Evolutionary conservation across 805 yeast genomes (phyloP), one percentile per base, ranked within the genome.

Genomic region (Saturnispora quitensis): DNA sequence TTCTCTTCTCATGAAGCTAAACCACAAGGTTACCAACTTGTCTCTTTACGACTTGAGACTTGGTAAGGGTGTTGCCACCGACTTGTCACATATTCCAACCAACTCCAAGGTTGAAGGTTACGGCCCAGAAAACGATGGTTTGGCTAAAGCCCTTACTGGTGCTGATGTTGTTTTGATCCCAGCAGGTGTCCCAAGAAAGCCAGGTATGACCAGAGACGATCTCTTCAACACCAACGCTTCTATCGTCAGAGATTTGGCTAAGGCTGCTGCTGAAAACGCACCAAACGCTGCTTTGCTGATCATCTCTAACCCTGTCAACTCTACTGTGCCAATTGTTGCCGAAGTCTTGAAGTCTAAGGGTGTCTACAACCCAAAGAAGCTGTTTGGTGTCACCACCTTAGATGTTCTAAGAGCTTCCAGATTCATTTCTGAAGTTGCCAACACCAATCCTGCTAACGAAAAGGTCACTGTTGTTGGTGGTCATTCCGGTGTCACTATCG

Each of bases 21-120:
- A 81, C 60, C 78, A 78, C 43, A 73, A 75, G 53, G 76, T 84
- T 49, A 75, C 77, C 54, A 82, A 83, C 62, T 75, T 89, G 61
- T 80, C 95, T 12, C 76, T 89, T 51, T 89, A 80, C 70, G 97
- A 89, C 72, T 89, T 89, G 47, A 90, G 86, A 65, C 79, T 82
- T 61, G 80, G 85, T 34, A 84, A 85, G 50, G 97, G 97, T 60
- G 96, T 89, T 44, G 90, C 91, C 18, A 86, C 95, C 50, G 97
- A 89, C 69, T 74, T 89, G 61, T 78, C 89, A 20, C 97, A 89
- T 71, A 86, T 89, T 84, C 67, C 68, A 47, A 55, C 61, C 7
- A 47, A 50, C 34, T 63, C 63, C 44, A 46, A 18, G 1, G 56
- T 61, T 7, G 55, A 53, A 17, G 67, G 68, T 17, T 64, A 52